Percentiles rank a stretch among this genome's conserved stretches.
These are phyloP conservation scores for Sarocladiaceae sp. DNA, from an alignment of 2,329 filamentous ascomycete species.

Conservation along the genomic window DNA sequence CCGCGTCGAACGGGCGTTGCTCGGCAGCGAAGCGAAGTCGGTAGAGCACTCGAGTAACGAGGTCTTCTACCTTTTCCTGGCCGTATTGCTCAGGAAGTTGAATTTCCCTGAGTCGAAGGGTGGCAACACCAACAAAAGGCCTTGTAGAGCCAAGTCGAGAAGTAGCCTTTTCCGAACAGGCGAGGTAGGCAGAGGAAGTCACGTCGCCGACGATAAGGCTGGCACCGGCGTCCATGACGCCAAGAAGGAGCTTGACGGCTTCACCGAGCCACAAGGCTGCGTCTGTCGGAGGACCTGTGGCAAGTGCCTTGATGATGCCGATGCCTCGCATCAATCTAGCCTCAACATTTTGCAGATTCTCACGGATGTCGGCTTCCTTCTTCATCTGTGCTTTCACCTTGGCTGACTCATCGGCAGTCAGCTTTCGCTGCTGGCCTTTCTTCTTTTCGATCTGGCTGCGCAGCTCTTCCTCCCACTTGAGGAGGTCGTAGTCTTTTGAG, in stretches of 20 bases:
- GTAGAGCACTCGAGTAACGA: constrained; percentile 85
- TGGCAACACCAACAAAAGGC: constrained; percentile 81
- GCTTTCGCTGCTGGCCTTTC: constrained; percentile 84
- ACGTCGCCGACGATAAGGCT: constrained; percentile 74
- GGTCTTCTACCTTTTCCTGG: constrained; percentile 73
- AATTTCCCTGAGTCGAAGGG: constrained; percentile 70
- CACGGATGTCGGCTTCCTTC: constrained; percentile 76
- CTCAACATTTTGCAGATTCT: constrained; percentile 62
- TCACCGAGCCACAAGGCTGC: constrained; percentile 82
- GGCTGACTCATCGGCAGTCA: constrained; percentile 78
- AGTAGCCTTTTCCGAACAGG: constrained; percentile 70
- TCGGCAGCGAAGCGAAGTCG: constrained; percentile 84
- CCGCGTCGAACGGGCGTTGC: constrained; percentile 85
- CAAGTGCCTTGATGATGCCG: constrained; percentile 76
- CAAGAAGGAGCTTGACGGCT: constrained; percentile 67
- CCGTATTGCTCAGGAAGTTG: constrained; percentile 66
- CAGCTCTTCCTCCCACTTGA: constrained; percentile 96
- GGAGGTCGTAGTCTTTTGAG: constrained; percentile 86
- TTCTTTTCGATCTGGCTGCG: constrained; percentile 83
- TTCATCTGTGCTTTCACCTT: constrained; percentile 88
- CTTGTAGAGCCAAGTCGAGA: constrained; percentile 68
- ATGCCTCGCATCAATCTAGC: constrained; percentile 73
- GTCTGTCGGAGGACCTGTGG: constrained; percentile 82
- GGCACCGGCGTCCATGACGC: constrained; percentile 72
- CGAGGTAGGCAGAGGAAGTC: constrained; percentile 71